Conservation (phyloP, 192 early-diverging fungal species). For the Podila clonocystis region DNA sequence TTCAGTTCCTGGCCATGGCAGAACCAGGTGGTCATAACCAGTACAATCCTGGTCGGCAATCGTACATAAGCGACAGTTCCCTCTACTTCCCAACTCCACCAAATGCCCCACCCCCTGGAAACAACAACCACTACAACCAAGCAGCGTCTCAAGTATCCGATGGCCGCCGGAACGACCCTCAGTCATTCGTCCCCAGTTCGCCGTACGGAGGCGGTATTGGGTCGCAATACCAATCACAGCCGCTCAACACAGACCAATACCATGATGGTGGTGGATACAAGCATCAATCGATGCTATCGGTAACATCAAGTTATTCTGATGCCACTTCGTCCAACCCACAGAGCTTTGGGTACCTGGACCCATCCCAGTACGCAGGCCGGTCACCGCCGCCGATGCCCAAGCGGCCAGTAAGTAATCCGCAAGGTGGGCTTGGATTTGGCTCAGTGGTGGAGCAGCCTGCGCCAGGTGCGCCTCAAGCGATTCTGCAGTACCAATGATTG, state of each 20-base stretch:
- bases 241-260: neutral
- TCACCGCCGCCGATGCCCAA: constrained; percentile 8
- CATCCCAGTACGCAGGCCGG: neutral
- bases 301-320: constrained; percentile 3
- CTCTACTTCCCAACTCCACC: constrained; percentile 23
- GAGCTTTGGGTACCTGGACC: neutral
- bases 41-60: constrained; percentile 9
- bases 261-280: neutral
- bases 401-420: constrained; percentile 22
- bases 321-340: constrained; percentile 10
- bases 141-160: neutral
- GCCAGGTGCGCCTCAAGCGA: constrained; percentile 29
- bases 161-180: constrained; percentile 15
- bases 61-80: constrained; percentile 17
- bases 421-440: constrained; percentile 26
- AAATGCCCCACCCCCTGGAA: neutral
- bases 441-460: constrained; percentile 2
- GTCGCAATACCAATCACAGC: no score
- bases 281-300: neutral
- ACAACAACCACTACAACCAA: neutral
- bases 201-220: neutral
- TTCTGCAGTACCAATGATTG: constrained; percentile 12
- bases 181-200: neutral
- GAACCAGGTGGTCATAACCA: neutral
- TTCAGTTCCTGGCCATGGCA: constrained; percentile 13